These are phyloP conservation scores for Ceratobasidium sp. DNA, from an alignment of 1,284 basidiomycete species.

Conservation along the genomic window DNA sequence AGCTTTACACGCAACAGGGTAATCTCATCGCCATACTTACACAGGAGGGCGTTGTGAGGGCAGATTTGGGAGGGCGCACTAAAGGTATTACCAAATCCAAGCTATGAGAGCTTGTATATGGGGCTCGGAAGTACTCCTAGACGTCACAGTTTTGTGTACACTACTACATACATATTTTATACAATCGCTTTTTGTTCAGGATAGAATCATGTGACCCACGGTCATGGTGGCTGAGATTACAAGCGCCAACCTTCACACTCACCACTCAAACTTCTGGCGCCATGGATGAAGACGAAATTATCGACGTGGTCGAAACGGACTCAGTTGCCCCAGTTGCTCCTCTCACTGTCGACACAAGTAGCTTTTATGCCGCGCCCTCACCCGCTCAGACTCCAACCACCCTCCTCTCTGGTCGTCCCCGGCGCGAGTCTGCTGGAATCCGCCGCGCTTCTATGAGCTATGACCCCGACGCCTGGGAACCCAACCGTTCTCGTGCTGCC, in stretches of 20 bases:
- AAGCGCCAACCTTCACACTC: slow-evolving; percentile 4
- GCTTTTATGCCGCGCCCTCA: slow-evolving; percentile 36
- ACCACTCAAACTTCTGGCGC: not conserved
- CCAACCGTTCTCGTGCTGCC: slow-evolving; percentile 39
- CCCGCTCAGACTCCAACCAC: slow-evolving; percentile 39
- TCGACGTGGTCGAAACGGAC: slow-evolving; percentile 34
- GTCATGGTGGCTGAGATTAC: not conserved
- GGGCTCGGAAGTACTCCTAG: slow-evolving; percentile 8
- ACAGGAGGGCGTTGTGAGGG: slow-evolving; percentile 81
- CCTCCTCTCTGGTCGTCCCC: slow-evolving; percentile 40
- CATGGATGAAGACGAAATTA: slow-evolving; percentile 45
- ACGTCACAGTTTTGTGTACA: not conserved
- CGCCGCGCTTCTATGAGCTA: slow-evolving; percentile 41
- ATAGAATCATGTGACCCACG: not conserved
- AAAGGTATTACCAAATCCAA: slow-evolving; percentile 57
- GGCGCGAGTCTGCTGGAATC: slow-evolving; percentile 44
- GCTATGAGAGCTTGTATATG: slow-evolving; percentile 56
- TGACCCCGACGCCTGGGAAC: slow-evolving; percentile 43
- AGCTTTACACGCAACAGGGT: slow-evolving; percentile 83
- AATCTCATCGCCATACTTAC: slow-evolving; percentile 80
- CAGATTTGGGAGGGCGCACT: slow-evolving; percentile 62
- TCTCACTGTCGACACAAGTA: slow-evolving; percentile 37
- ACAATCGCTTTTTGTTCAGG: not conserved
- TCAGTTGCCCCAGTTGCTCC: slow-evolving; percentile 12
- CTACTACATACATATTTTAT: not conserved